These are phyloP conservation scores for Hypoxylon sp. DNA, from an alignment of 2,329 filamentous ascomycete genomes.

Conservation along the genomic window DNA sequence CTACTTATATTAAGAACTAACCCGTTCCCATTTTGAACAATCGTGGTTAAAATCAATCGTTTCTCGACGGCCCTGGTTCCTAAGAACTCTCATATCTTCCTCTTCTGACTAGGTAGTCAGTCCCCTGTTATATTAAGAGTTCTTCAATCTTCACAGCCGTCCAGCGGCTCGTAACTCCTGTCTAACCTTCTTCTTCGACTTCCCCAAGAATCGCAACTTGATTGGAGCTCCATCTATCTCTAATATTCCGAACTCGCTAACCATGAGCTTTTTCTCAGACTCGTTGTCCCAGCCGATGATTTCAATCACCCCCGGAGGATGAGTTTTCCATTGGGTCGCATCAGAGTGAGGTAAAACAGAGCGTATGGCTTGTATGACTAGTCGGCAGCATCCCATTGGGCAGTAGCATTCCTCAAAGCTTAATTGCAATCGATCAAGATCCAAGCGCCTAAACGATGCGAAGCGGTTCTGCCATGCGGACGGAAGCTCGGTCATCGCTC, in stretches of 20 bases:
- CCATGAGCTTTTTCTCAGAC: neutral
- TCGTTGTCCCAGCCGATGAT: slow-evolving; percentile 14
- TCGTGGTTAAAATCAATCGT: neutral
- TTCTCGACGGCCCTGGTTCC: too few relatives aligned
- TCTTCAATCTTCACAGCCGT: neutral
- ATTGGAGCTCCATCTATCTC: neutral
- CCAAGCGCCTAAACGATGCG: neutral
- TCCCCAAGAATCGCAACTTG: slow-evolving; percentile 2
- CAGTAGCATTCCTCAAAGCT: slow-evolving; percentile 24
- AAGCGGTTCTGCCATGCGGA: neutral
- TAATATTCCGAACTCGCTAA: neutral
- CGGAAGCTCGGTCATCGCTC: neutral
- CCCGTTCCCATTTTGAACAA: neutral
- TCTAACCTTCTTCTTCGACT: neutral
- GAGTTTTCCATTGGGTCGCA: neutral
- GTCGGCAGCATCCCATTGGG: slow-evolving; percentile 22
- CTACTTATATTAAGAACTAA: neutral
- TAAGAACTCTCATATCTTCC: neutral
- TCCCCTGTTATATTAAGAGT: neutral
- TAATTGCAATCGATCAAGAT: neutral
- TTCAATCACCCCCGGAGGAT: slow-evolving; percentile 4
- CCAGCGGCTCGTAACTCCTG: neutral
- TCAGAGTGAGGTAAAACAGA: too few relatives aligned
- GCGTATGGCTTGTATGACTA: too few relatives aligned
- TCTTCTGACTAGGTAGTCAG: neutral